Base-by-base conservation (phyloP, 495 filamentous ascomycete species). In the Trichocladium uniseriatum region DNA sequence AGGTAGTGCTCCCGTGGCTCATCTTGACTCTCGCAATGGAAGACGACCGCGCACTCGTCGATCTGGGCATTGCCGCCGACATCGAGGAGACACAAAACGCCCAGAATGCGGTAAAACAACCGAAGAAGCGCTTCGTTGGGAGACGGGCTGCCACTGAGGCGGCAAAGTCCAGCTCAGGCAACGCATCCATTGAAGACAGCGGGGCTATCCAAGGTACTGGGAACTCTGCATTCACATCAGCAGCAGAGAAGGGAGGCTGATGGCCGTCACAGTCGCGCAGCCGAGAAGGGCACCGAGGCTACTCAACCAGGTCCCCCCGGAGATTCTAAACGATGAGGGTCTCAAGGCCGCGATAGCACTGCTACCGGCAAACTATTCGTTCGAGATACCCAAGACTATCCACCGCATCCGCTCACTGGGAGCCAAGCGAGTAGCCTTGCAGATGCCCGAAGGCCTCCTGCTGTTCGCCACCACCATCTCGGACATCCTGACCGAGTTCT, bases 321-420 rank as follows among this genome's bases (percentile, higher is more conserved):
- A 88, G 47, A 96, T 99, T 53, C 73, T 92, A 19, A 71, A 92
- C 48, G 87, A 97, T 63, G 70, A 80, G 36, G 87, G 85, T n/a
- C 85, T 99, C 55, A 88, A 89, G 68, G 84, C 79, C 14, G 92
- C 92, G 2, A 90, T 97, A 39, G 72, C 79, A 3, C 79, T 96
- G 16, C 81, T 99, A 6, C 92, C 92, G 2, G 68, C 79, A 15
- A 97, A 99, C 71, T 99, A 97, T 74, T 88, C 86, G 37, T 99
- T 99, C 62, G 92, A 99, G 68, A 89, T 99, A 44, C 92, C 85
- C 61, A 97, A 99, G 66, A 97, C 92, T 2, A 92, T 99, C 61
- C 89, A 96, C 66, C 81, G 90, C 22, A 88, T 99, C 58, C 87
- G 89, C 36, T 80, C 79, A 9, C 78, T 82, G 13, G 77, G 74